phyloP scores from a whole-genome alignment of 2,329 filamentous ascomycete species.

The Myotisia sp. region DNA sequence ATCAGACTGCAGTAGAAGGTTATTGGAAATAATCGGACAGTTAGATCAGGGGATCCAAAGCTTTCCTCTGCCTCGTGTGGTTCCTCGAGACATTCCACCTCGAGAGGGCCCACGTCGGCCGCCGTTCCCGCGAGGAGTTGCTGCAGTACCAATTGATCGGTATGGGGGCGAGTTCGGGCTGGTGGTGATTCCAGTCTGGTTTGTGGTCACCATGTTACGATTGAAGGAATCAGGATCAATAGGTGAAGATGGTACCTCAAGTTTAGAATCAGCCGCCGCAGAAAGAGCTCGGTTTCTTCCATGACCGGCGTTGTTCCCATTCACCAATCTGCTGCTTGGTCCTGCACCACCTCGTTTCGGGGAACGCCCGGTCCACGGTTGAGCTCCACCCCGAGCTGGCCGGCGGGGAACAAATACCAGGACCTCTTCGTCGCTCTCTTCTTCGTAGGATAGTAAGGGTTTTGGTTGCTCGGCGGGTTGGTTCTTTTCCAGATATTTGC shows the following conservation, averaged over 20 bases:
- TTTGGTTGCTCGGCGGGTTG: conserved; percentile 25
- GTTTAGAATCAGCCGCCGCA: conserved; percentile 17
- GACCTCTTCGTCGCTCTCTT: conserved; percentile 36
- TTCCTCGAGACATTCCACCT: conserved; percentile 23
- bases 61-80: conserved; percentile 28
- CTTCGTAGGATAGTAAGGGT: conserved; percentile 32
- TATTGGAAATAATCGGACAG: conserved; percentile 3
- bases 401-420: conserved; percentile 33
- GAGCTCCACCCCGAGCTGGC: conserved; percentile 23
- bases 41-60: conserved; percentile 35
- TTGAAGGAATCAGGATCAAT: conserved; percentile 37
- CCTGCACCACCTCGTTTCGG: conserved; percentile 19
- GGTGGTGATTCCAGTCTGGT: conserved; percentile 19
- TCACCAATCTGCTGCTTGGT: conserved; percentile 3
- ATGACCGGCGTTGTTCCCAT: conserved; percentile 4
- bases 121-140: conserved; percentile 21
- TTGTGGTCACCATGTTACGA: conserved; percentile 24
- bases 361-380: conserved; percentile 13
- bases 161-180: conserved; percentile 16
- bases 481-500: conserved; percentile 33
- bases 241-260: conserved; percentile 33
- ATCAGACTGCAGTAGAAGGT: background rate
- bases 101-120: conserved; percentile 24
- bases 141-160: conserved; percentile 15
- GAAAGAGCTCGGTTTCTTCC: conserved; percentile 13